A percentile compares a stretch with the other conserved stretches of the same genome.
Conservation (phyloP, 768 basidiomycete species). For the Agaricus sinodeliciosus region DNA sequence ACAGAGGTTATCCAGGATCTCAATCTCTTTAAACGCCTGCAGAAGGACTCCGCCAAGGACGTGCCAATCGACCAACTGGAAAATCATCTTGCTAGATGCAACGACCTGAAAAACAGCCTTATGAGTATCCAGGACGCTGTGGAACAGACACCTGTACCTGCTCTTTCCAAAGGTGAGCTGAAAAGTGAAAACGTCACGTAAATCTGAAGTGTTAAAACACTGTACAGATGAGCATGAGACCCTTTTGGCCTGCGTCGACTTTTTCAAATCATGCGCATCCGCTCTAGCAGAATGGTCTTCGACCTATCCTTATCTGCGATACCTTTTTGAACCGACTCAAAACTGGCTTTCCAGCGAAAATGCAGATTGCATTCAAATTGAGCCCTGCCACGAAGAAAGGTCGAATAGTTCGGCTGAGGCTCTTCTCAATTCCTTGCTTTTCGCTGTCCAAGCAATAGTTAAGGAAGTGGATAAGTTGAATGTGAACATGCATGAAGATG, state of each 20-base stretch:
- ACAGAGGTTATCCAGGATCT: constrained; percentile 17
- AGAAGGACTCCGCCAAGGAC: neutral
- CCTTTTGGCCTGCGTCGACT: neutral
- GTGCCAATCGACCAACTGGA: constrained; percentile 16
- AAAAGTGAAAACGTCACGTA: neutral
- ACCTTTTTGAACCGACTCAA: constrained; percentile 8
- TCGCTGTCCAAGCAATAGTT: constrained; percentile 58
- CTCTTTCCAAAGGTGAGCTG: constrained; percentile 32
- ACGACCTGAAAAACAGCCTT: constrained; percentile 19
- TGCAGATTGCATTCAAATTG: neutral
- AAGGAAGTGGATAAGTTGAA: constrained; percentile 16
- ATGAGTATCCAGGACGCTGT: constrained; percentile 14
- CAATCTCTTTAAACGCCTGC: constrained; percentile 1
- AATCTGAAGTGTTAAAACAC: neutral
- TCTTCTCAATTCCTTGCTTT: constrained; percentile 57
- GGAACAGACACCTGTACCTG: constrained; percentile 19
- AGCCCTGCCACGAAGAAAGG: neutral
- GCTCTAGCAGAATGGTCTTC: constrained; percentile 3
- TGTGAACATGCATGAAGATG: constrained; percentile 13
- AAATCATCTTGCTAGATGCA: constrained; percentile 18
- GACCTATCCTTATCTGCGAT: constrained; percentile 3
- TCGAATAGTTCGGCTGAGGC: constrained; percentile 21
- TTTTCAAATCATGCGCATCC: constrained; percentile 1
- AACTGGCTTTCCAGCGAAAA: constrained; percentile 6
- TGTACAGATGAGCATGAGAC: constrained; percentile 2